These are phyloP conservation scores for Camellia japonica DNA, from an alignment of 148 eudicot species.

Conservation along the genomic window DNA sequence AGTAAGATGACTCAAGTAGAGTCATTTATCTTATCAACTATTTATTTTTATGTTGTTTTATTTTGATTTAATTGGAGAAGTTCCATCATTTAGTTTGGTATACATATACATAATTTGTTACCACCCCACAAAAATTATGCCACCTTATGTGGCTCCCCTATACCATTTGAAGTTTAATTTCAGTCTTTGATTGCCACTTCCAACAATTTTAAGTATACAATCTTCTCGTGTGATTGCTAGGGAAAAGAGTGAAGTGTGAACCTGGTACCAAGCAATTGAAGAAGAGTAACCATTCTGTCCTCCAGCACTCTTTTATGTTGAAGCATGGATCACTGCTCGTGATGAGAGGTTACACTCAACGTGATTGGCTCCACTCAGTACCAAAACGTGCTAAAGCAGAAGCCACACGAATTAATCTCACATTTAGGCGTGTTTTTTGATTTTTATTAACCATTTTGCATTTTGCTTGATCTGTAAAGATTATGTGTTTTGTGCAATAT, in stretches of 20 bases:
- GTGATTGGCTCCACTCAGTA: slow-evolving; percentile 79
- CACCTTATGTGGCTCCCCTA: too few relatives aligned
- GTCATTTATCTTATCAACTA: neutral
- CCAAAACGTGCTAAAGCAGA: slow-evolving; percentile 71
- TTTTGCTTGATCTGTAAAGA: too few relatives aligned
- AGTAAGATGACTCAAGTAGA: too few relatives aligned
- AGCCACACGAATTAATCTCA: slow-evolving; percentile 62
- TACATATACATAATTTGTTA: neutral
- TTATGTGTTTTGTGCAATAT: too few relatives aligned
- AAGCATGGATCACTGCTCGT: slow-evolving; percentile 75
- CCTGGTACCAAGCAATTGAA: slow-evolving; percentile 45
- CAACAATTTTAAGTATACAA: too few relatives aligned
- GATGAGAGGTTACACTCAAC: slow-evolving; percentile 72
- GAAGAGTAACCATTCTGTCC: slow-evolving; percentile 31
- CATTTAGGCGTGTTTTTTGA: slow-evolving; percentile 60
- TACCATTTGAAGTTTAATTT: neutral
- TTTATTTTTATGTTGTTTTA: neutral
- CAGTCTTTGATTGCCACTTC: too few relatives aligned
- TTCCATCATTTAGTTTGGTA: neutral
- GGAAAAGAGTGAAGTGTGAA: slow-evolving; percentile 23
- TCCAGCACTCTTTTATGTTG: slow-evolving; percentile 42
- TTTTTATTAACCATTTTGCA: too few relatives aligned
- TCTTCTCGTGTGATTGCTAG: slow-evolving; percentile 2
- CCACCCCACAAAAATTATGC: too few relatives aligned
- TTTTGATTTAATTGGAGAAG: neutral